Evolutionary conservation across 371 early-diverging fungal genomes (phyloP).

Genomic region (Batkoa obscura): DNA sequence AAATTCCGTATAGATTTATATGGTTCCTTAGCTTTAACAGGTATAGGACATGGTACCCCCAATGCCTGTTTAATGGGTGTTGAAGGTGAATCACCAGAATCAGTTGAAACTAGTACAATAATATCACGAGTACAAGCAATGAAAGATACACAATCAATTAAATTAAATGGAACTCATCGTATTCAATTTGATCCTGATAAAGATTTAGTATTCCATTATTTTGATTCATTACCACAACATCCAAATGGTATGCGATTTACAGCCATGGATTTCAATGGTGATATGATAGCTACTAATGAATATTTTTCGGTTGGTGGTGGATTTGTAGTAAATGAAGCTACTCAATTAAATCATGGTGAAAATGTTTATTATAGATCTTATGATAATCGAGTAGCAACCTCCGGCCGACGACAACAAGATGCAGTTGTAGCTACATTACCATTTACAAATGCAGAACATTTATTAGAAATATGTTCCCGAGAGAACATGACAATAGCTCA

Average conservation of each 20-base stretch:
- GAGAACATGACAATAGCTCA: constrained; percentile 86
- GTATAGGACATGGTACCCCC: constrained; percentile 87
- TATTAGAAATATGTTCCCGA: constrained; percentile 58
- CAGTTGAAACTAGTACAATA: constrained; percentile 67
- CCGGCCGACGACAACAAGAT: constrained; percentile 37
- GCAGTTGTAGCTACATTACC: constrained; percentile 66
- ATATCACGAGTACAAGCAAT: constrained; percentile 53
- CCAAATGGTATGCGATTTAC: constrained; percentile 92
- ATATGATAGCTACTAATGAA: constrained; percentile 77
- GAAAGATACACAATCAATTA: constrained; percentile 37
- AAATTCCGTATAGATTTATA: constrained; percentile 73
- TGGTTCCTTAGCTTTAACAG: constrained; percentile 85
- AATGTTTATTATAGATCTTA: constrained; percentile 61
- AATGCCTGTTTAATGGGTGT: constrained; percentile 76
- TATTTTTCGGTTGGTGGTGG: constrained; percentile 92
- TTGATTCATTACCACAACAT: constrained; percentile 75
- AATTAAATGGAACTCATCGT: constrained; percentile 49
- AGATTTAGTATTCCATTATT: constrained; percentile 68
- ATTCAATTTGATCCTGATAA: constrained; percentile 66
- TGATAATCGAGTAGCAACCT: constrained; percentile 16
- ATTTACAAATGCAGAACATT: constrained; percentile 58
- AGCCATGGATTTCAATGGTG: constrained; percentile 54
- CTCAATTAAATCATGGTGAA: constrained; percentile 65
- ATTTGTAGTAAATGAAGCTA: constrained; percentile 81
- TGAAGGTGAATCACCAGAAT: constrained; percentile 85